Percentiles rank a stretch among this genome's conserved stretches.
These are phyloP conservation scores for Ophiostoma australiae DNA, from an alignment of 2,329 filamentous ascomycete species.

Conservation along the genomic window DNA sequence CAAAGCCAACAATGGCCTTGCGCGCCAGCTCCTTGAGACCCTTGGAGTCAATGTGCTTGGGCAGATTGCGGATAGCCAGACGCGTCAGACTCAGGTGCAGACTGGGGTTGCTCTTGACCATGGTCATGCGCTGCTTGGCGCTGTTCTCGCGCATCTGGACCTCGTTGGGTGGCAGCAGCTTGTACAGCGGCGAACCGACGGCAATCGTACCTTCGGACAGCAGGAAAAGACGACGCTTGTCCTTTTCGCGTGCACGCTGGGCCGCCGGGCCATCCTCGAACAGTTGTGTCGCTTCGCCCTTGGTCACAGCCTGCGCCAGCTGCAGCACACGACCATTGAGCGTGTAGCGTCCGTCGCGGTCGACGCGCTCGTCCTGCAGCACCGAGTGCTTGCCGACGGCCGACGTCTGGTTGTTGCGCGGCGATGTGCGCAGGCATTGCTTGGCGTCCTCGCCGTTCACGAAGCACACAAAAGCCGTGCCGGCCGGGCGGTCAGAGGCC, in stretches of 20 bases:
- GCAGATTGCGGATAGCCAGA: constrained; percentile 86
- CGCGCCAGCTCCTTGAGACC: constrained; percentile 86
- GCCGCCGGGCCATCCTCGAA: constrained; percentile 66
- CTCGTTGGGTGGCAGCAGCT: constrained; percentile 71
- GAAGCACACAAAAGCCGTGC: constrained; percentile 95
- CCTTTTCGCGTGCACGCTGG: constrained; percentile 62
- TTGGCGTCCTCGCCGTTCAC: constrained; percentile 69
- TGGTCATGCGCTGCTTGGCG: constrained; percentile 76
- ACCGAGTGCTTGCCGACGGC: constrained; percentile 67
- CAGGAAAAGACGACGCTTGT: constrained; percentile 86
- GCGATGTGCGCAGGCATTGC: constrained; percentile 69
- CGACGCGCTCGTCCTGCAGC: constrained; percentile 77
- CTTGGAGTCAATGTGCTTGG: constrained; percentile 75
- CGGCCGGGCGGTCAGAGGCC: constrained; percentile 77
- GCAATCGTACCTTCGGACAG: constrained; percentile 81
- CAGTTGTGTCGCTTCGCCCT: constrained; percentile 70
- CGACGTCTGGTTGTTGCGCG: constrained; percentile 41
- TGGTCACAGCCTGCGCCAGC: constrained; percentile 78
- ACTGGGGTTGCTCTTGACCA: constrained; percentile 86
- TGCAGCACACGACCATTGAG: constrained; percentile 84
- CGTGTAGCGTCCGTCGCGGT: constrained; percentile 80
- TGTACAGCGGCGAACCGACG: constrained; percentile 69
- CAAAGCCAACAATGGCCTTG: constrained; percentile 90
- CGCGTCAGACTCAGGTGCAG: constrained; percentile 85
- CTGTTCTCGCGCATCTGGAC: constrained; percentile 84